These are phyloP conservation scores for Epicoccum nigrum DNA, from an alignment of 2,329 filamentous ascomycete genomes.

Conservation along the genomic window DNA sequence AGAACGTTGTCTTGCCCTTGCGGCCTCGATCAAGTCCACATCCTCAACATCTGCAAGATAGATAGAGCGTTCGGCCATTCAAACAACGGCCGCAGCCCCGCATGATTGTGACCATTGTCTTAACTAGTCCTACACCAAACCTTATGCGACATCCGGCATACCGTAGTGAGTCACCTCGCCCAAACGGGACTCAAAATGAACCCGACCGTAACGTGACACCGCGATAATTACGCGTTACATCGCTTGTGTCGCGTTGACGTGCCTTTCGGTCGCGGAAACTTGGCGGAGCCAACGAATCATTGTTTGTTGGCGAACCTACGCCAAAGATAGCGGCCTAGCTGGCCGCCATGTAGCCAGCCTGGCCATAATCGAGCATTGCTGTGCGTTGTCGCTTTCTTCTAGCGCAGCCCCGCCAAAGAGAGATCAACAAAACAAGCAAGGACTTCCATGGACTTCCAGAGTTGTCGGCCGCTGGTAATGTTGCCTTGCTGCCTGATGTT, in stretches of 20 bases:
- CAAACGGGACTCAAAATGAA: constrained; percentile 4
- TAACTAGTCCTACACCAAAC: constrained; percentile 8
- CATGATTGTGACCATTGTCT: constrained; percentile 1
- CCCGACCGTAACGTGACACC: constrained; percentile 16
- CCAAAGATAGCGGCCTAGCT: too few species aligned
- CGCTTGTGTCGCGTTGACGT: constrained; percentile 13
- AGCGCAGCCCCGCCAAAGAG: constrained; percentile 18
- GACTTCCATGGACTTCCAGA: constrained; percentile 16
- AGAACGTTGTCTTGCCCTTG: too few species aligned
- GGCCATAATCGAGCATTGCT: neutral
- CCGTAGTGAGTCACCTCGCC: constrained; percentile 13
- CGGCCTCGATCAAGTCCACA: neutral
- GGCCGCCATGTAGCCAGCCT: neutral
- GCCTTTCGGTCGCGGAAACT: constrained; percentile 1
- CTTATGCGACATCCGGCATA: constrained; percentile 3
- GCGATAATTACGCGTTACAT: constrained; percentile 18
- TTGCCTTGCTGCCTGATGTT: constrained; percentile 19
- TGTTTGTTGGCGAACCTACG: too few species aligned
- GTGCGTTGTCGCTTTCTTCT: constrained; percentile 6
- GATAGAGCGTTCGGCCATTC: neutral
- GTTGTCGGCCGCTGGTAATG: constrained; percentile 7
- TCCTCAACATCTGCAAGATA: constrained; percentile 3
- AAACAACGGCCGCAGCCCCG: constrained; percentile 8
- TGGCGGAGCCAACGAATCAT: too few species aligned
- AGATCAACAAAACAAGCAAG: constrained; percentile 19